Evolutionary conservation across 2,329 filamentous ascomycete species (phyloP), one percentile per base, ranked within the genome.

Genomic region (Ophiosphaerella korrae): DNA sequence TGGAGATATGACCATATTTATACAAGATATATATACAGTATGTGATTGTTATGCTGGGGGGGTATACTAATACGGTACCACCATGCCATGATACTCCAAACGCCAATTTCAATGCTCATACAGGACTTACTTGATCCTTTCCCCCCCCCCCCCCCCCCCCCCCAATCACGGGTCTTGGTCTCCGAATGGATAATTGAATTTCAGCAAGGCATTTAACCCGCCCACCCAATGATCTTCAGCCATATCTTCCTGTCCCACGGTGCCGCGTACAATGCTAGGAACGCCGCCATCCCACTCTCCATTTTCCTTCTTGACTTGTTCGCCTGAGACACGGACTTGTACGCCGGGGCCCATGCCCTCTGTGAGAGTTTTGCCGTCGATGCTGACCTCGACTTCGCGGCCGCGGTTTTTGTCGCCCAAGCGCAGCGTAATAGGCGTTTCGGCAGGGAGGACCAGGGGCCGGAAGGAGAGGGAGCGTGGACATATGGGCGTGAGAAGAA

Each of bases 181-280:
- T 1, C 94, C 94, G 79, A 97, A 97, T 0, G 93, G 92, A 76
- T 96, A 90, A 73, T 99, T 99, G 72, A 97, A 99, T 77, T 99
- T 99, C 62, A 99, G 77, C 66, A 97, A 72, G 8, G 91, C 90
- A 69, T 96, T 99, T 68, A 99, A 75, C 0, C 94, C 93, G 1
- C 93, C 93, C 2, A 99, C 93, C 94, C 94, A 99, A 14, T 93
- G 91, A 73, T 97, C 93, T 65, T 97, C 91, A 21, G 80, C 79
- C 62, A 82, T 78, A 62, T 67, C 66, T 14, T 70, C 71, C 31
- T 53, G 51, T 1, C 72, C 67, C 9, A 53, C 60, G 0, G 74
- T 73, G 40, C 81, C 83, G 39, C 92, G 81, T 67, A 97, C 94
- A 29, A 97, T 89, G 70, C 92, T 96, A 2, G 94, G 94, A 12